Percentiles rank a stretch among this genome's conserved stretches.
Evolutionary conservation across 805 yeast species (phyloP).

Genomic region (Brettanomyces sp.): DNA sequence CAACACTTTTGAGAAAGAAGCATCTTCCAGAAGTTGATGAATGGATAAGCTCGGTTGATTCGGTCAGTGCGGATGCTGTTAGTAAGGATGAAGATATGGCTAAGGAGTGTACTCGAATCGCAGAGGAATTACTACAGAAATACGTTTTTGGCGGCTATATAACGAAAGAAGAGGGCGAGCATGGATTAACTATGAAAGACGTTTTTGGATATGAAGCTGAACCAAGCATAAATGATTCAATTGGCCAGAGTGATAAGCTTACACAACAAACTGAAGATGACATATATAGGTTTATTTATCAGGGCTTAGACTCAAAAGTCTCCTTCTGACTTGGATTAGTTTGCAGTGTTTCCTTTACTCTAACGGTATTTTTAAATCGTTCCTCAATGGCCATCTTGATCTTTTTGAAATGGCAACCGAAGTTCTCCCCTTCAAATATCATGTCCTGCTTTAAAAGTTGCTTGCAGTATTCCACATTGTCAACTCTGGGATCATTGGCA

Average conservation of each 20-base stretch:
- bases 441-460: constrained; percentile 23
- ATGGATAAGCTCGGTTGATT: constrained; percentile 49
- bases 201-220: constrained; percentile 5
- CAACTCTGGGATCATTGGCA: constrained; percentile 29
- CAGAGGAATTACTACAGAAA: constrained; percentile 43
- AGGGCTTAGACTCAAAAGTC: constrained; percentile 28
- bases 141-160: constrained; percentile 56
- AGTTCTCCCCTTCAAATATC: constrained; percentile 31
- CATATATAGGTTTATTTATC: constrained; percentile 34
- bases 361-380: constrained; percentile 23
- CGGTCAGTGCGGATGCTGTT: constrained; percentile 18
- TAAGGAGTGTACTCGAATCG: constrained; percentile 54
- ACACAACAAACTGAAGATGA: constrained; percentile 26
- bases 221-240: not conserved
- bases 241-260: not conserved
- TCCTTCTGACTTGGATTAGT: not conserved
- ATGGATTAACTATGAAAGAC: constrained; percentile 16
- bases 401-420: constrained; percentile 30
- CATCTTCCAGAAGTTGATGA: constrained; percentile 83
- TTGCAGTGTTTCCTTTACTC: not conserved
- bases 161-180: constrained; percentile 39
- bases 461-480: constrained; percentile 26
- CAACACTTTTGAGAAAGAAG: constrained; percentile 80
- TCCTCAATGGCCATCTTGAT: constrained; percentile 32
- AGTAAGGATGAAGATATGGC: constrained; percentile 53